A percentile compares a stretch with the other conserved stretches of the same genome.
Evolutionary conservation across 352 stramenopile genomes (phyloP).

Genomic region (Globisporangium orthogonon): DNA sequence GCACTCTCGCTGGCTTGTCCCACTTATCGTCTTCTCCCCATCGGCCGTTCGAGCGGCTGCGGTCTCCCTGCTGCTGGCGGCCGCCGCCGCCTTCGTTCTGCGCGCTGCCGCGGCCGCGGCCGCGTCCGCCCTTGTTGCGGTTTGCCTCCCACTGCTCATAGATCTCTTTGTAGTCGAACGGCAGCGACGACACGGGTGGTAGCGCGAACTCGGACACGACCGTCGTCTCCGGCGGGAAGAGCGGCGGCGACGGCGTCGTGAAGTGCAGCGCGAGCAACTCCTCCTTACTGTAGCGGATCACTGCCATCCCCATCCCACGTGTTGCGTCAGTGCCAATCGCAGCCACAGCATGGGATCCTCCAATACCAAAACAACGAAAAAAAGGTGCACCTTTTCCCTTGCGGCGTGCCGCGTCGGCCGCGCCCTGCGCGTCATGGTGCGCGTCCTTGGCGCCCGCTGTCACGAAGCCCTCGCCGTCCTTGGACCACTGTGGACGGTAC

Average conservation of each 20-base stretch:
- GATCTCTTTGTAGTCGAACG: conserved; percentile 86
- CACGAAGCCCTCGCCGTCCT: conserved; percentile 81
- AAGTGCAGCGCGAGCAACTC: conserved; percentile 73
- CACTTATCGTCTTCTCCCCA: conserved; percentile 40
- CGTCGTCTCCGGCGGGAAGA: conserved; percentile 53
- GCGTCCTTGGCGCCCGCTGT: conserved; percentile 31
- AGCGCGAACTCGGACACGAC: conserved; percentile 63
- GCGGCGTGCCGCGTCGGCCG: conserved; percentile 24
- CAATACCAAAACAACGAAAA: neutral
- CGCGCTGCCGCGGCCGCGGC: conserved; percentile 44
- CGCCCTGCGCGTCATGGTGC: conserved; percentile 16
- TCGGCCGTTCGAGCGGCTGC: conserved; percentile 38
- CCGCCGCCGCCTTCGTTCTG: conserved; percentile 15
- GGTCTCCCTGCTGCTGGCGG: conserved; percentile 23
- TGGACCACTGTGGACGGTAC: conserved; percentile 83
- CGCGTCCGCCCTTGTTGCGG: conserved; percentile 69
- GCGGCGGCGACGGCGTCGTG: conserved; percentile 34
- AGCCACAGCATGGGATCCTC: no score
- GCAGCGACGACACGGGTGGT: conserved; percentile 61
- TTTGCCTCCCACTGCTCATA: conserved; percentile 85
- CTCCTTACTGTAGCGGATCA: conserved; percentile 77
- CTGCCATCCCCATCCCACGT: conserved; percentile 8
- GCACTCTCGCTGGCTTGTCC: conserved; percentile 33
- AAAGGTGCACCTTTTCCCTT: conserved; percentile 63
- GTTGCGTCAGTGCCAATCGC: no score